phyloP scores from a whole-genome alignment of 2,329 filamentous ascomycete genomes.

The Ophiostoma sp. region DNA sequence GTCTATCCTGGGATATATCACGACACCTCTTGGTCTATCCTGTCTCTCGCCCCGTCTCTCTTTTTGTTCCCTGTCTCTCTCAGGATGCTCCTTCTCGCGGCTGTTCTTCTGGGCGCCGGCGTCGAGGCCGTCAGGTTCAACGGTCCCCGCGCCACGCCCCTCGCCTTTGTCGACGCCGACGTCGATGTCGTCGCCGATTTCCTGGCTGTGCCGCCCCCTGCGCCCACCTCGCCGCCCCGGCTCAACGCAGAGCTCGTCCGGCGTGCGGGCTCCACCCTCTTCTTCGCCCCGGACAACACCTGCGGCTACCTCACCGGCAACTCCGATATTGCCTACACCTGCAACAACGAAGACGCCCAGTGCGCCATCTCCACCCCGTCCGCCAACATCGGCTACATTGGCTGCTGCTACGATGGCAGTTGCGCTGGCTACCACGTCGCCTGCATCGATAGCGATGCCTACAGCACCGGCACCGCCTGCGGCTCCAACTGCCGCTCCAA shows the following conservation, averaged over 20 bases:
- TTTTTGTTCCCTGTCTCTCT: not conserved
- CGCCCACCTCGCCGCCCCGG: constrained; percentile 16
- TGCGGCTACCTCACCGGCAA: constrained; percentile 25
- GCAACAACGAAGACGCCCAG: constrained; percentile 16
- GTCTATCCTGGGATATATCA: not conserved
- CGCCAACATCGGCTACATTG: constrained; percentile 23
- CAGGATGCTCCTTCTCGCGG: constrained; percentile 12
- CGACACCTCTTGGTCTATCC: too few relatives aligned
- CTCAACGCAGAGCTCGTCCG: constrained; percentile 12
- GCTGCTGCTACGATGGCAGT: constrained; percentile 23
- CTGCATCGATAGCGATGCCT: constrained; percentile 23
- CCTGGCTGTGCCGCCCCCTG: not conserved
- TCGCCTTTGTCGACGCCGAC: not conserved
- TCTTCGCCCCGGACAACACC: constrained; percentile 27
- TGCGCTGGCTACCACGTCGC: constrained; percentile 23
- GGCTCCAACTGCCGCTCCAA: constrained; percentile 19
- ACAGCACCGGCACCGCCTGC: constrained; percentile 18
- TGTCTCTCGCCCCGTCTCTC: too few relatives aligned
- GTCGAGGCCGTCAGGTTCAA: constrained; percentile 19
- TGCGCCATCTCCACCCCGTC: constrained; percentile 24
- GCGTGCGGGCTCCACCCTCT: constrained; percentile 21
- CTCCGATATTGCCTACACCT: constrained; percentile 22
- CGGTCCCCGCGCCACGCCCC: constrained; percentile 12
- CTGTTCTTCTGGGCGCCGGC: constrained; percentile 20
- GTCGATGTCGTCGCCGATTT: not conserved